phyloP scores from a whole-genome alignment of 306 rosid species.

The Ormosia semicastrata region DNA sequence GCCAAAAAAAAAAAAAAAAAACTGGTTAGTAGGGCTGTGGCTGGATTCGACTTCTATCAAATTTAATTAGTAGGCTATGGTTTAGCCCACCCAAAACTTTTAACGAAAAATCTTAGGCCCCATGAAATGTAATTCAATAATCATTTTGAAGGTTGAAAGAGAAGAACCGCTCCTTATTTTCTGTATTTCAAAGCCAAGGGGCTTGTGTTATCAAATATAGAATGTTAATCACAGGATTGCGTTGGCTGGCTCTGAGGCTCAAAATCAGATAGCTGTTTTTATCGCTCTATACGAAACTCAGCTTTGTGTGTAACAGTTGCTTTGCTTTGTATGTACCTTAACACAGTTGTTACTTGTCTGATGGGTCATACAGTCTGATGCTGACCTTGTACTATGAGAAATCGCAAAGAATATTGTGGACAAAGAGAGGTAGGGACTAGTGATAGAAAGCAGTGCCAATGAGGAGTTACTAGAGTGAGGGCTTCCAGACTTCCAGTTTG shows the following conservation, averaged over 20 bases:
- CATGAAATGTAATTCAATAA: no score
- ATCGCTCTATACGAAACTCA: not conserved
- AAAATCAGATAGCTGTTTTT: not conserved
- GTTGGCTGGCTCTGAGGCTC: not conserved
- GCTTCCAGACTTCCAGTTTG: not conserved
- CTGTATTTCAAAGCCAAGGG: no score
- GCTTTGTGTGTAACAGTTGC: not conserved
- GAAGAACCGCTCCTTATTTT: no score
- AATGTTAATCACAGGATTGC: not conserved
- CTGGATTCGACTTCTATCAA: no score
- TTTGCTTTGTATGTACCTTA: not conserved
- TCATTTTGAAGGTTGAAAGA: no score
- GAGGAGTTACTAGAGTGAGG: not conserved
- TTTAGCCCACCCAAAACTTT: no score
- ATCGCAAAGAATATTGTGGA: not conserved
- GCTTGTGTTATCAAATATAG: no score
- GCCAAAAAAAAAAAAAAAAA: no score
- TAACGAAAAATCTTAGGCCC: no score
- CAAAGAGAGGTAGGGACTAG: not conserved
- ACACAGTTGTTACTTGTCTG: not conserved
- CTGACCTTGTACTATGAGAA: not conserved
- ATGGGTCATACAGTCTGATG: not conserved
- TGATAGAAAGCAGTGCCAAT: not conserved
- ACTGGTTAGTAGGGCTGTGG: no score
- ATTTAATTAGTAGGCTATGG: no score